Evolutionary conservation across 345 rosid genomes (phyloP).

Genomic region (Aurinia saxatilis): DNA sequence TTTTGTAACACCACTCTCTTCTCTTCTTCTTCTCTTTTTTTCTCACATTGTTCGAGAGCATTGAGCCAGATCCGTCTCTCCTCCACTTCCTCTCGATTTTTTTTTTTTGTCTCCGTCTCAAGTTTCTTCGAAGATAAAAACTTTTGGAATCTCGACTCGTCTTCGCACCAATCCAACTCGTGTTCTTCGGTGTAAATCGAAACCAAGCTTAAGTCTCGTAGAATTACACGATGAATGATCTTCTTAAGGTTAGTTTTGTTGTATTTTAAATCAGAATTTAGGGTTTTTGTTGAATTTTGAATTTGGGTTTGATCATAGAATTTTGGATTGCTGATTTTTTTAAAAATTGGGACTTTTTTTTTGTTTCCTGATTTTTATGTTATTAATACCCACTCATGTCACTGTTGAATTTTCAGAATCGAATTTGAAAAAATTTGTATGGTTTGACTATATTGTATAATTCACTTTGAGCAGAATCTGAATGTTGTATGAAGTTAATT

Average conservation of each 20-base stretch:
- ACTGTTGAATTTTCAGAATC: not conserved
- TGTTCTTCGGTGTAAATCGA: not conserved
- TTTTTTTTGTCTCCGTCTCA: not conserved
- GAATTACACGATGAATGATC: constrained; percentile 25
- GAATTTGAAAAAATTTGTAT: not conserved
- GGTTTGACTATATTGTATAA: constrained; percentile 4
- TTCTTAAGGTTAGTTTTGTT: constrained; percentile 25
- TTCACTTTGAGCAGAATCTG: constrained; percentile 10
- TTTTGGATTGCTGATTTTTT: not conserved
- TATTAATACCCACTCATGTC: not conserved
- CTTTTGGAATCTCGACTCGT: too few species aligned
- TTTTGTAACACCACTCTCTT: not conserved
- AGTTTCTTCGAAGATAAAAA: constrained; percentile 5
- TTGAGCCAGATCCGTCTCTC: constrained; percentile 19
- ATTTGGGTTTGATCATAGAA: constrained; percentile 12
- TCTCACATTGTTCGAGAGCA: not conserved
- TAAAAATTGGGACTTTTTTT: not conserved
- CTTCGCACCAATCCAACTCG: not conserved
- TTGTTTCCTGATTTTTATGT: not conserved
- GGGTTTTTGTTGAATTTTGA: constrained; percentile 1
- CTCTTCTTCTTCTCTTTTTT: not conserved
- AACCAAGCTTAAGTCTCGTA: not conserved
- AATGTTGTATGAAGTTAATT: not conserved
- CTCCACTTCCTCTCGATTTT: constrained; percentile 11
- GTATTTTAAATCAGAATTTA: not conserved